Percentiles rank a stretch among this genome's conserved stretches.
These are phyloP conservation scores for Exophiala spinifera DNA, from an alignment of 2,329 filamentous ascomycete genomes.

Conservation along the genomic window DNA sequence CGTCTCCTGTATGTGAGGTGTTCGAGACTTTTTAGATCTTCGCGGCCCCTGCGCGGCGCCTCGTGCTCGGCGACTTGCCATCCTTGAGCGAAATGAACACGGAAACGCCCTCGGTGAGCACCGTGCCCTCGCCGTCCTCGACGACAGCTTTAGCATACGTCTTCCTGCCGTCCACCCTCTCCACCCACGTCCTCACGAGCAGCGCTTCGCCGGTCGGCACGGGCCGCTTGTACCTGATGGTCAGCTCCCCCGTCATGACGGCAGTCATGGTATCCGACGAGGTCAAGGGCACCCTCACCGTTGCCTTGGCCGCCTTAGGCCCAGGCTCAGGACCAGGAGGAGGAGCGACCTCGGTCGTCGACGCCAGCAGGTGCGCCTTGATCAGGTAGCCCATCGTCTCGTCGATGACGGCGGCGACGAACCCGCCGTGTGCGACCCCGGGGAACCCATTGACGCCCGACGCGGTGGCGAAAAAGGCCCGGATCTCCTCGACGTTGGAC, in stretches of 20 bases:
- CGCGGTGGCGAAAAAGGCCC: neutral
- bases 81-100: neutral
- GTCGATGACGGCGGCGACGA: slow-evolving; percentile 7
- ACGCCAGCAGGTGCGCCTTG: neutral
- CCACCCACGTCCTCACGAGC: slow-evolving; percentile 4
- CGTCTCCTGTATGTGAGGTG: too few relatives aligned
- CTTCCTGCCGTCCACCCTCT: slow-evolving; percentile 3
- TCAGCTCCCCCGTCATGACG: slow-evolving; percentile 6
- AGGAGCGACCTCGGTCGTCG: neutral
- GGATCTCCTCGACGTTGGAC: neutral
- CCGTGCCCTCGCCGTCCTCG: neutral
- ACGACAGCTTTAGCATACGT: neutral
- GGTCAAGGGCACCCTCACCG: neutral
- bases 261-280: neutral
- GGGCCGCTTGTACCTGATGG: neutral
- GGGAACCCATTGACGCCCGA: slow-evolving; percentile 4
- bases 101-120: neutral
- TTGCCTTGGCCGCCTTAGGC: neutral
- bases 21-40: neutral
- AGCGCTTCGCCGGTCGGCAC: slow-evolving; percentile 4
- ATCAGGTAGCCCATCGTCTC: slow-evolving; percentile 7
- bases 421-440: slow-evolving; percentile 4
- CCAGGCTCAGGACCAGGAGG: too few relatives aligned
- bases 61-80: neutral
- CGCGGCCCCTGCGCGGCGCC: neutral